Conservation (phyloP, 1,139 yeast genomes). For the Citeromyces siamensis region DNA sequence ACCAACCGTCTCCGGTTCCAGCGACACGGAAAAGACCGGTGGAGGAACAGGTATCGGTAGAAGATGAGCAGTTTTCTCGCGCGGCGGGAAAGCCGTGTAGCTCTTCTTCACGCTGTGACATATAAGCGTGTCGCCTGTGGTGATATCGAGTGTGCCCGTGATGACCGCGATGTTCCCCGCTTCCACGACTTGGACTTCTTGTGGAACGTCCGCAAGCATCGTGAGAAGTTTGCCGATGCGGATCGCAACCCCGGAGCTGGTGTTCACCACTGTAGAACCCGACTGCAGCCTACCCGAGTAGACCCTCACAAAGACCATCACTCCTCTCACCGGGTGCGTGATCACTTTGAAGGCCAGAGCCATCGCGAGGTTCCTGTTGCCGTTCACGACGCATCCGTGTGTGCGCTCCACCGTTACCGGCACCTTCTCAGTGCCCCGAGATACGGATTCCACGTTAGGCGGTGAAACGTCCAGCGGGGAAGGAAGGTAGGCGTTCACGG, state of each 20-base stretch:
- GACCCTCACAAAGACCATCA: slow-evolving; percentile 77
- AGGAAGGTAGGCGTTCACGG: slow-evolving; percentile 66
- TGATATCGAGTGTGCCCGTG: slow-evolving; percentile 54
- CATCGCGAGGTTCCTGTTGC: slow-evolving; percentile 47
- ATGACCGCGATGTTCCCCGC: slow-evolving; percentile 91
- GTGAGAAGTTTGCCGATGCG: slow-evolving; percentile 55
- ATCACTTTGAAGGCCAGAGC: slow-evolving; percentile 88
- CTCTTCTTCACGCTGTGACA: slow-evolving; percentile 17
- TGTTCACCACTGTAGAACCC: slow-evolving; percentile 51
- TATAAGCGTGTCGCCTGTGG: slow-evolving; percentile 81
- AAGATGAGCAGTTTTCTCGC: slow-evolving; percentile 37
- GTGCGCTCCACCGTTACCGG: slow-evolving; percentile 26
- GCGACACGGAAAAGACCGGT: slow-evolving; percentile 78
- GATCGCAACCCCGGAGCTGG: slow-evolving; percentile 57
- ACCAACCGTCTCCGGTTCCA: slow-evolving; percentile 78
- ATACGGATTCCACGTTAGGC: slow-evolving; percentile 36
- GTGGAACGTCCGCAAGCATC: slow-evolving; percentile 85
- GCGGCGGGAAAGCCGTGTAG: slow-evolving; percentile 11
- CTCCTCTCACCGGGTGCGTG: slow-evolving; percentile 74
- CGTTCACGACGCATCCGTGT: slow-evolving; percentile 39
- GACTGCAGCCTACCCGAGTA: slow-evolving; percentile 68
- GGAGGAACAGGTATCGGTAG: slow-evolving; percentile 83
- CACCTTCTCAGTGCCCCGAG: slow-evolving; percentile 13
- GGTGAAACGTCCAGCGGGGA: slow-evolving; percentile 55
- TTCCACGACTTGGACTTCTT: slow-evolving; percentile 46